Conservation (phyloP, 2,329 filamentous ascomycete genomes). For the Epichloe brachyelytri region DNA sequence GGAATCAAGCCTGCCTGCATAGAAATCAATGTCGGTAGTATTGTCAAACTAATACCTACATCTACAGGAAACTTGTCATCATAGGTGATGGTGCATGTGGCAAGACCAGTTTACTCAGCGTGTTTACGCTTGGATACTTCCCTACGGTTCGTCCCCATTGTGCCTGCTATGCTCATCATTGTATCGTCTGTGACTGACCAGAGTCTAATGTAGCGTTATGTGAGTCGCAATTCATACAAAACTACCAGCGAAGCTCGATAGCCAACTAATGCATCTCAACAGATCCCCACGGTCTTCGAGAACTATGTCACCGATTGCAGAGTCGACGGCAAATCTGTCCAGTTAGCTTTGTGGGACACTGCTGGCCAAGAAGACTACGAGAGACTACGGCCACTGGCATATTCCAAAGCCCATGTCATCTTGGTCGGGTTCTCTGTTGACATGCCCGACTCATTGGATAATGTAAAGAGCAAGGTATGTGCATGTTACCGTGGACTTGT, state of each 20-base stretch:
- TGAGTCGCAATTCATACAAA: conserved; percentile 23
- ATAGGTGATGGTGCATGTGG: conserved; percentile 96
- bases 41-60: not conserved
- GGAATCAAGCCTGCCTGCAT: not conserved
- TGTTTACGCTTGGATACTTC: conserved; percentile 96
- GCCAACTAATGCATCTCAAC: conserved; percentile 9
- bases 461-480: conserved; percentile 88
- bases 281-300: conserved; percentile 94
- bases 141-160: conserved; percentile 60
- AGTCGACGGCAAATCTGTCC: conserved; percentile 97
- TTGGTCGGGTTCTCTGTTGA: conserved; percentile 93
- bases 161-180: conserved; percentile 1
- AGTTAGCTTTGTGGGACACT: conserved; percentile 98
- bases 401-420: conserved; percentile 94
- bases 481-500: not conserved
- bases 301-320: conserved; percentile 99
- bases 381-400: conserved; percentile 82
- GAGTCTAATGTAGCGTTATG: conserved; percentile 39
- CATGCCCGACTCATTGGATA: conserved; percentile 89
- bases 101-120: conserved; percentile 92
- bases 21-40: not conserved
- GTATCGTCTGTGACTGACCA: not conserved
- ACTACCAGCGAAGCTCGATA: not conserved
- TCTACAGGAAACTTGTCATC: conserved; percentile 77
- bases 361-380: conserved; percentile 99